These are phyloP conservation scores for Nakaseomyces glabratus DNA, from an alignment of 1,139 yeast species.

Conservation along the genomic window DNA sequence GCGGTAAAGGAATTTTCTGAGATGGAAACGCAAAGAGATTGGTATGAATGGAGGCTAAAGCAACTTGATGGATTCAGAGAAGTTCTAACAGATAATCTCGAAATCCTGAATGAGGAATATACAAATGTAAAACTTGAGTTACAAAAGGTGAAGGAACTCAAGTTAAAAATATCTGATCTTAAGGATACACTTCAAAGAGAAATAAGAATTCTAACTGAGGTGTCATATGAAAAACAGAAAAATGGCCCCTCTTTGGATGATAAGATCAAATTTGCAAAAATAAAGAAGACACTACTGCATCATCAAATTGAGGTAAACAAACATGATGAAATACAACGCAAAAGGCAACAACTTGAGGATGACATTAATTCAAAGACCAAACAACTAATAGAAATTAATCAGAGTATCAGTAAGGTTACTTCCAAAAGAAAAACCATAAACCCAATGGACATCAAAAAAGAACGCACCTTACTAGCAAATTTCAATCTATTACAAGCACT, in stretches of 20 bases:
- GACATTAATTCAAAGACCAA: background rate
- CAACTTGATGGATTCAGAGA: slow-evolving; percentile 26
- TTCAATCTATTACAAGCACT: background rate
- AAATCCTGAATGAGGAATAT: slow-evolving; percentile 41
- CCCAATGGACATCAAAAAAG: no score
- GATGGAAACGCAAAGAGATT: slow-evolving; percentile 25
- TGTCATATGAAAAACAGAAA: slow-evolving; percentile 38
- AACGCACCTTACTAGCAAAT: background rate
- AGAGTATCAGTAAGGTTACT: background rate
- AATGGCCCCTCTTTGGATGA: slow-evolving; percentile 26
- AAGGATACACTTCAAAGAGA: slow-evolving; percentile 42
- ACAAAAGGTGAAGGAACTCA: slow-evolving; percentile 35
- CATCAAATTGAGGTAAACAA: slow-evolving; percentile 3
- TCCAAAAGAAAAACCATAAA: background rate
- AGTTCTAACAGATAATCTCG: slow-evolving; percentile 40
- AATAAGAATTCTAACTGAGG: slow-evolving; percentile 42
- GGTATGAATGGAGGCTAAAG: slow-evolving; percentile 30
- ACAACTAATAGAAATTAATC: background rate
- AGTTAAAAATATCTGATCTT: slow-evolving; percentile 38
- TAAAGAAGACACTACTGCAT: slow-evolving; percentile 20
- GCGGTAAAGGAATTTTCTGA: slow-evolving; percentile 12
- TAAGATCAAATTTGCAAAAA: slow-evolving; percentile 29
- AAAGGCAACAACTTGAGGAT: slow-evolving; percentile 1
- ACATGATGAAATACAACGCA: background rate
- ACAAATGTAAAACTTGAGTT: slow-evolving; percentile 27